phyloP scores from a whole-genome alignment of 805 yeast genomes.

The Spathaspora boniae region DNA sequence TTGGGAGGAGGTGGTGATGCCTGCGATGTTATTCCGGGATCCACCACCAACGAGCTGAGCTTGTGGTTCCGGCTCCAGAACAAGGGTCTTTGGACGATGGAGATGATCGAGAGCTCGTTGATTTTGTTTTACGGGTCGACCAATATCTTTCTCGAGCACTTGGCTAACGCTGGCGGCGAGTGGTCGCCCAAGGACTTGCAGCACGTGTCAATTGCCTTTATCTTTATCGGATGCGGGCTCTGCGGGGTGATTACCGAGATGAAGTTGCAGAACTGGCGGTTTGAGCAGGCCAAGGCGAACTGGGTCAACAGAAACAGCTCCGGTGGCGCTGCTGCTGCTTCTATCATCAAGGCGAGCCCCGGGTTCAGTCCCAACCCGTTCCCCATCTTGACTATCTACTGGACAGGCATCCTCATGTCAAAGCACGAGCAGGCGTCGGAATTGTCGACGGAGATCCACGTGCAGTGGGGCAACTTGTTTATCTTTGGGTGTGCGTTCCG shows the following conservation, averaged over 20 bases:
- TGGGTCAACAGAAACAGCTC: constrained; percentile 4
- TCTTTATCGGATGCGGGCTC: constrained; percentile 84
- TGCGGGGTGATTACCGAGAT: constrained; percentile 84
- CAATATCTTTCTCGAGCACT: constrained; percentile 86
- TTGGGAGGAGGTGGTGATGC: too few relatives aligned
- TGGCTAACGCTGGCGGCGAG: constrained; percentile 61
- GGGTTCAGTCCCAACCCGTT: constrained; percentile 92
- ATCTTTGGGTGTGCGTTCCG: constrained; percentile 82
- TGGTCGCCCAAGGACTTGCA: constrained; percentile 68
- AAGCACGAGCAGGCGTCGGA: constrained; percentile 84
- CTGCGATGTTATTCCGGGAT: too few relatives aligned
- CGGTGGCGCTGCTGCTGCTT: neutral
- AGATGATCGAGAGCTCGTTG: constrained; percentile 72
- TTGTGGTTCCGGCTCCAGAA: constrained; percentile 40
- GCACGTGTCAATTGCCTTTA: constrained; percentile 31
- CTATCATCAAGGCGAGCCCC: constrained; percentile 44
- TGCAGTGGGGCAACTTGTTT: constrained; percentile 89
- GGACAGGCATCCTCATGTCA: constrained; percentile 97
- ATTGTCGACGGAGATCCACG: constrained; percentile 75
- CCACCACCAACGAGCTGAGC: constrained; percentile 9
- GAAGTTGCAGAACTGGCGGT: constrained; percentile 62
- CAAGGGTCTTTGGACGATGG: constrained; percentile 66
- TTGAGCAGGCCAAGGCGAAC: constrained; percentile 21
- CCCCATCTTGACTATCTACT: constrained; percentile 88
- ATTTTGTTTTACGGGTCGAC: constrained; percentile 88